Conservation (phyloP, 441 rosid species). For the Populus tomentosa region DNA sequence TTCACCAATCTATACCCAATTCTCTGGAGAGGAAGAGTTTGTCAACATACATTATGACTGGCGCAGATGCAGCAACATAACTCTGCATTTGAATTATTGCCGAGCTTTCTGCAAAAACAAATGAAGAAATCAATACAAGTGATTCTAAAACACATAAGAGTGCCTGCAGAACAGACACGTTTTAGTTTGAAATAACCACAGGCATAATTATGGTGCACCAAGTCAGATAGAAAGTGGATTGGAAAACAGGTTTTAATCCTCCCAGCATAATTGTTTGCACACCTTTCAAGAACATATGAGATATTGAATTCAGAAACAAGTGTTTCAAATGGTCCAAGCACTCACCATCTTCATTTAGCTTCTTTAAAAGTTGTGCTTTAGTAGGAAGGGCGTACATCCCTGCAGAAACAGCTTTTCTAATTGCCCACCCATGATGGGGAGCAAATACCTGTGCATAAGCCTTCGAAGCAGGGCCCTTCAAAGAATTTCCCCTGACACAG, state of each 20-base stretch:
- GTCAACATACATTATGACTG: conserved; percentile 57
- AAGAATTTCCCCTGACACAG: conserved; percentile 68
- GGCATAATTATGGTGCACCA: neutral
- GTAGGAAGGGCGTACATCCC: conserved; percentile 97
- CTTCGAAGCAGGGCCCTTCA: conserved; percentile 84
- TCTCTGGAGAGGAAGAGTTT: conserved; percentile 62
- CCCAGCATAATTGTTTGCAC: neutral
- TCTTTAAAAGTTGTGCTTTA: conserved; percentile 55
- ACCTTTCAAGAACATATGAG: neutral
- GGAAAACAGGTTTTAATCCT: neutral
- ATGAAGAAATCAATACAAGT: neutral
- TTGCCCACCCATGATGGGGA: conserved; percentile 95
- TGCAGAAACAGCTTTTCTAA: conserved; percentile 82
- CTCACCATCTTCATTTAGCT: conserved; percentile 90
- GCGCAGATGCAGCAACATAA: conserved; percentile 50
- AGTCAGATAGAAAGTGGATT: neutral
- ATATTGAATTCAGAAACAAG: conserved; percentile 17
- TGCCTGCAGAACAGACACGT: neutral
- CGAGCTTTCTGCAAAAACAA: conserved; percentile 46
- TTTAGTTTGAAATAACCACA: neutral
- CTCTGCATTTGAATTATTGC: conserved; percentile 69
- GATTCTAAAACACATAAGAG: neutral
- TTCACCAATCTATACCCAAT: conserved; percentile 84
- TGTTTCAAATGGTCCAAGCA: conserved; percentile 8
- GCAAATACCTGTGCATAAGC: conserved; percentile 91